Conservation (phyloP, 768 basidiomycete species). For the Leccinum subtestaceum region DNA sequence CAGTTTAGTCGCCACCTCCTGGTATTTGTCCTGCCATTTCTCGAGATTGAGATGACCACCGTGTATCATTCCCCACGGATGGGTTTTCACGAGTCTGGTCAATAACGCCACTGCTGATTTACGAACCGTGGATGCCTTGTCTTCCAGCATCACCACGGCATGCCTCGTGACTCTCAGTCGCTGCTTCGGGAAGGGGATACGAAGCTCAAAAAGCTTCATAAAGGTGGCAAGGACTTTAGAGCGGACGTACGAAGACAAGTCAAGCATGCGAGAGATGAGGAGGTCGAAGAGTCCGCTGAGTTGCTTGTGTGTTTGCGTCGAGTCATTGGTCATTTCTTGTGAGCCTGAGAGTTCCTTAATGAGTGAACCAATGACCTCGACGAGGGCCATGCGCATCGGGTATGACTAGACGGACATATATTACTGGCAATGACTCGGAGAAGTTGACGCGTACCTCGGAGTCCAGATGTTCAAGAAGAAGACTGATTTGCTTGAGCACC, state of each 20-base stretch:
- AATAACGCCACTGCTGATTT: slow-evolving; percentile 78
- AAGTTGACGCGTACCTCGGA: slow-evolving; percentile 64
- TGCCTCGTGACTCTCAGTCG: slow-evolving; percentile 70
- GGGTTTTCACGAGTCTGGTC: slow-evolving; percentile 72
- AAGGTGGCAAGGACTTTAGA: slow-evolving; percentile 81
- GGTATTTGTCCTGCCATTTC: slow-evolving; percentile 74
- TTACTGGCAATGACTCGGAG: background rate
- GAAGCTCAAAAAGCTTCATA: slow-evolving; percentile 71
- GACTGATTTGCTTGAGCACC: slow-evolving; percentile 85
- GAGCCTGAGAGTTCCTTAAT: slow-evolving; percentile 75
- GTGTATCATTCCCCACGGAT: slow-evolving; percentile 83
- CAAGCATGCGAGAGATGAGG: slow-evolving; percentile 84
- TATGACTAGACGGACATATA: slow-evolving; percentile 61
- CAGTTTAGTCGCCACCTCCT: slow-evolving; percentile 58
- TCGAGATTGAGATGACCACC: slow-evolving; percentile 74
- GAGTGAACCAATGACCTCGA: slow-evolving; percentile 85
- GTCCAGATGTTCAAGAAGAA: slow-evolving; percentile 83
- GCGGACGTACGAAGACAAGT: slow-evolving; percentile 87
- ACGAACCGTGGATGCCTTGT: slow-evolving; percentile 88
- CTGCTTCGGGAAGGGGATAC: slow-evolving; percentile 82
- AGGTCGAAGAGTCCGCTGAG: slow-evolving; percentile 79
- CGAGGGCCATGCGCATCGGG: slow-evolving; percentile 91
- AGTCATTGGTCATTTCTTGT: slow-evolving; percentile 45
- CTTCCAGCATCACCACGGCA: slow-evolving; percentile 80
- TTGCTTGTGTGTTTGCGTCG: slow-evolving; percentile 57